phyloP scores from a whole-genome alignment of 352 stramenopile genomes.

The Thalassiosira mediterranea region DNA sequence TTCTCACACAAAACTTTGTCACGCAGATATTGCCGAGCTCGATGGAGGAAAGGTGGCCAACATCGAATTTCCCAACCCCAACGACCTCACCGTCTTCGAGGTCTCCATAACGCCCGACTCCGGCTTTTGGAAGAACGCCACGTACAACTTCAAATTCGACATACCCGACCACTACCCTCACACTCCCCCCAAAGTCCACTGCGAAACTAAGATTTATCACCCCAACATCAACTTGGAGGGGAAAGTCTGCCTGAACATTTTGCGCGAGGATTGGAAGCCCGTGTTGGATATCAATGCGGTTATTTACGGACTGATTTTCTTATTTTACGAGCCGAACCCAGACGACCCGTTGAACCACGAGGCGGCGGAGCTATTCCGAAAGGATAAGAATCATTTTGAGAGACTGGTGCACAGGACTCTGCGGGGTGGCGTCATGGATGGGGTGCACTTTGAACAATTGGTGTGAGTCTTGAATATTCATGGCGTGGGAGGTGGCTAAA shows the following conservation, averaged over 20 bases:
- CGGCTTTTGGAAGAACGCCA: slow-evolving; percentile 95
- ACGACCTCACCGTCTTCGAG: slow-evolving; percentile 96
- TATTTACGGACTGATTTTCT: slow-evolving; percentile 99
- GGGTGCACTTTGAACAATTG: slow-evolving; percentile 78
- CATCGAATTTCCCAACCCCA: slow-evolving; percentile 99
- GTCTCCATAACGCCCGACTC: slow-evolving; percentile 94
- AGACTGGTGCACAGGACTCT: slow-evolving; percentile 86
- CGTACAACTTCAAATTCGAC: slow-evolving; percentile 97
- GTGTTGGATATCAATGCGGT: slow-evolving; percentile 99
- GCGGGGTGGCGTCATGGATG: slow-evolving; percentile 77
- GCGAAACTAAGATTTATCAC: slow-evolving; percentile 97
- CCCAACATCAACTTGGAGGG: slow-evolving; percentile 98
- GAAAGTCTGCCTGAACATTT: slow-evolving; percentile 94
- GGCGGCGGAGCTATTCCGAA: slow-evolving; percentile 95
- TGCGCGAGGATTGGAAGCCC: slow-evolving; percentile 98
- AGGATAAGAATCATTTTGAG: slow-evolving; percentile 91
- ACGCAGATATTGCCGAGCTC: slow-evolving; percentile 96
- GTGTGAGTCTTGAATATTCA: too few relatives aligned
- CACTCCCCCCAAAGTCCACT: slow-evolving; percentile 97
- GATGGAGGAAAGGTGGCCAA: slow-evolving; percentile 97
- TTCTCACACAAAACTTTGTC: slow-evolving; percentile 98
- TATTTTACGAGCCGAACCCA: slow-evolving; percentile 99
- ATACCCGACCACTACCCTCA: slow-evolving; percentile 96
- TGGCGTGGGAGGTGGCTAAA: too few relatives aligned
- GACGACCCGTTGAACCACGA: slow-evolving; percentile 98